A percentile compares a stretch with the other conserved stretches of the same genome.
Evolutionary conservation across 768 basidiomycete species (phyloP).

Genomic region (Lactarius hengduanensis): DNA sequence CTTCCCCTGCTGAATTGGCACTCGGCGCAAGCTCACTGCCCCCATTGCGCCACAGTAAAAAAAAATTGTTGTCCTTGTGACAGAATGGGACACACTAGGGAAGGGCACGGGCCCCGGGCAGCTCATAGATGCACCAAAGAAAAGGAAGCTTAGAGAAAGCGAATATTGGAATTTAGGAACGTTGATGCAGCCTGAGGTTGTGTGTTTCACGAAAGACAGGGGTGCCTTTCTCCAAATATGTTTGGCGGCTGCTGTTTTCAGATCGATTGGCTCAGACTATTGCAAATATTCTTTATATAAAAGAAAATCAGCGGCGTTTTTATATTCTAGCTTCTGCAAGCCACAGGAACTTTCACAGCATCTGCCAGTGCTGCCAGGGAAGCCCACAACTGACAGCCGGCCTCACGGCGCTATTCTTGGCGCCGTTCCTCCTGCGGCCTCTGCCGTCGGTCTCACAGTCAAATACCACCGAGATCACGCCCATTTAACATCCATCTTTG

Average conservation of each 20-base stretch:
- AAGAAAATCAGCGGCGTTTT: too few species aligned
- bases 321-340: background rate
- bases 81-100: background rate
- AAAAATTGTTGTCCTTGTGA: background rate
- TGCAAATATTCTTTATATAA: background rate
- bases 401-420: too few species aligned
- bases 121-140: background rate
- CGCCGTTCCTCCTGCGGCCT: too few species aligned
- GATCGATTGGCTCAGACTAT: background rate
- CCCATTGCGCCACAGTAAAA: background rate
- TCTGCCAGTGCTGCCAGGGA: background rate
- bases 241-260: background rate
- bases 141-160: background rate
- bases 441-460: background rate
- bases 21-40: too few species aligned
- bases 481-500: background rate
- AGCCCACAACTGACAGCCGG: background rate
- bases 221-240: background rate
- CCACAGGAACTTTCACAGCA: background rate
- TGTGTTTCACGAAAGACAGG: background rate
- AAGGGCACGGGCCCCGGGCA: background rate
- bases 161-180: background rate
- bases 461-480: background rate
- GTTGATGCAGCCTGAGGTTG: background rate
- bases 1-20: background rate